Evolutionary conservation across 352 stramenopile genomes (phyloP).

Genomic region (Phytophthora pinifolia): DNA sequence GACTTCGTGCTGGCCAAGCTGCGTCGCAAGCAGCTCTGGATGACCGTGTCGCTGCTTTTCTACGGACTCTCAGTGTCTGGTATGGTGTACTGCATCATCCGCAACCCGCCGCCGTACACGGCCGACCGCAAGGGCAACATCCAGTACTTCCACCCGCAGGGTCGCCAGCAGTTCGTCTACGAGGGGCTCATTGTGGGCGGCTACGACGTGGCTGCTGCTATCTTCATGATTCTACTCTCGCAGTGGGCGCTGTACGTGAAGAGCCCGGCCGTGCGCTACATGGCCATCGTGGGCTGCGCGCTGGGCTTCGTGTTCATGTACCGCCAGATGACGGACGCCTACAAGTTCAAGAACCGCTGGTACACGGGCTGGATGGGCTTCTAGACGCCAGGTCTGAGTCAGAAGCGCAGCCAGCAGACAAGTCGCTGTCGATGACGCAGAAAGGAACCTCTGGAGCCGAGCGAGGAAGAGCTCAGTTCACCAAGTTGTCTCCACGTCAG

Average conservation of each 20-base stretch:
- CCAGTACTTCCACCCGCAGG: slow-evolving; percentile 86
- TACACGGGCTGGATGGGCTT: slow-evolving; percentile 87
- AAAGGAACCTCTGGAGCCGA: not conserved
- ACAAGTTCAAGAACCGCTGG: slow-evolving; percentile 90
- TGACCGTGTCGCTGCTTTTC: slow-evolving; percentile 87
- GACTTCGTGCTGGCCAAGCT: slow-evolving; percentile 72
- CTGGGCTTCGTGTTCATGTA: slow-evolving; percentile 84
- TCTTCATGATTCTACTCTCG: slow-evolving; percentile 79
- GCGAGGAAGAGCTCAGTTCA: slow-evolving; percentile 12
- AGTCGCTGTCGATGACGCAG: slow-evolving; percentile 6
- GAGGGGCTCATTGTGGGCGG: slow-evolving; percentile 80
- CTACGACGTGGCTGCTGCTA: slow-evolving; percentile 64
- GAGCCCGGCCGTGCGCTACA: slow-evolving; percentile 52
- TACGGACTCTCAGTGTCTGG: slow-evolving; percentile 87
- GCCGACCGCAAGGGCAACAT: slow-evolving; percentile 79
- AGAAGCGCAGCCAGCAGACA: not conserved
- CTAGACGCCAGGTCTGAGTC: slow-evolving; percentile 26
- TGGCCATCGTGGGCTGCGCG: slow-evolving; percentile 55
- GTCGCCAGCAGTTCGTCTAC: slow-evolving; percentile 81
- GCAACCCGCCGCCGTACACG: slow-evolving; percentile 72
- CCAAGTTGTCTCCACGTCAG: slow-evolving; percentile 14
- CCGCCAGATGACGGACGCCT: slow-evolving; percentile 78
- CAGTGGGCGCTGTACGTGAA: slow-evolving; percentile 83
- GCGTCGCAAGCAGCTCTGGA: slow-evolving; percentile 83
- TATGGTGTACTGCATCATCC: slow-evolving; percentile 91